These are phyloP conservation scores for Kappamyces sp. DNA, from an alignment of 192 early-diverging fungal genomes.

Conservation along the genomic window DNA sequence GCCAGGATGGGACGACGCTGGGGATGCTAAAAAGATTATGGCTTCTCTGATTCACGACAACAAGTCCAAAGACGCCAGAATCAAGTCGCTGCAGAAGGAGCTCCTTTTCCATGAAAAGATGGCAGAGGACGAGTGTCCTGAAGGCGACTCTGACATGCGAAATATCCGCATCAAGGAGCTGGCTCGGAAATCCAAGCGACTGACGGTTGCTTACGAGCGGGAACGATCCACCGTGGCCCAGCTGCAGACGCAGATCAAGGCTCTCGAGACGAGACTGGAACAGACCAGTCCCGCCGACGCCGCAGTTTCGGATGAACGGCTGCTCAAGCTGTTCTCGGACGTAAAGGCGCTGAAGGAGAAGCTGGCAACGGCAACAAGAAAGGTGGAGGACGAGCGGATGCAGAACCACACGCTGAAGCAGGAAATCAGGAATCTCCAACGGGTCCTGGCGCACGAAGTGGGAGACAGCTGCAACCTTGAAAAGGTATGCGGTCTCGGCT, in stretches of 20 bases:
- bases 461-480: constrained; percentile 9
- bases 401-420: constrained; percentile 15
- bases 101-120: too few relatives aligned
- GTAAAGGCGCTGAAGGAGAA: too few relatives aligned
- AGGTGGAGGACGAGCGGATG: constrained; percentile 18
- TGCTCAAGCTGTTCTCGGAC: too few relatives aligned
- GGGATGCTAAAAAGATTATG: too few relatives aligned
- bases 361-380: constrained; percentile 13
- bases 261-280: too few relatives aligned
- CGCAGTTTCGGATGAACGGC: too few relatives aligned
- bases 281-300: too few relatives aligned
- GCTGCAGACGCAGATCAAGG: too few relatives aligned
- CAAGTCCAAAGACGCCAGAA: background rate
- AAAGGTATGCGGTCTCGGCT: background rate
- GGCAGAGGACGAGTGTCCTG: background rate
- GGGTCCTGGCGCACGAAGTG: constrained; percentile 8
- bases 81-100: constrained; percentile 13
- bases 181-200: constrained; percentile 1
- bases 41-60: background rate
- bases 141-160: constrained; percentile 8
- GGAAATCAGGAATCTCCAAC: constrained; percentile 1
- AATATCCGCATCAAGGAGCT: constrained; percentile 2
- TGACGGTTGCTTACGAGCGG: constrained; percentile 12
- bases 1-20: too few relatives aligned
- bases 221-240: too few relatives aligned